A percentile compares a stretch with the other conserved stretches of the same genome.
phyloP scores from a whole-genome alignment of 148 eudicot species.

The Amaranthus palmeri region DNA sequence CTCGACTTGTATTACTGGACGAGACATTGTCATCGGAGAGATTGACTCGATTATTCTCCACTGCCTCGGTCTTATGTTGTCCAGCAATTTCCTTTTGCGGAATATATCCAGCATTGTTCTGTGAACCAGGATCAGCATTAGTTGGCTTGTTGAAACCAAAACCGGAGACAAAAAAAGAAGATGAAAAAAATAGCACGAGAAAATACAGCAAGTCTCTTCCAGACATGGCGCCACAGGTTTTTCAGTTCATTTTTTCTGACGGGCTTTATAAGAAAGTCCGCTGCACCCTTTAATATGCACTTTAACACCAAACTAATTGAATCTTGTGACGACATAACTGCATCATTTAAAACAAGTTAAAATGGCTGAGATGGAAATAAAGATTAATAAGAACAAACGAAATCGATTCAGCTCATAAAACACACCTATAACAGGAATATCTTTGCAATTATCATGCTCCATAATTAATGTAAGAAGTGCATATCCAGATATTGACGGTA shows the following conservation, averaged over 20 bases:
- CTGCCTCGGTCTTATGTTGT: constrained; percentile 24
- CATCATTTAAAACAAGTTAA: constrained; percentile 2
- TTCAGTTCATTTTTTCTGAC: constrained; percentile 62
- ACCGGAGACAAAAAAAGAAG: background rate
- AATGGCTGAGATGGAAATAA: background rate
- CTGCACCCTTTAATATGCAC: constrained; percentile 59
- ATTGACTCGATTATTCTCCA: constrained; percentile 19
- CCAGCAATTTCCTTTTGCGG: constrained; percentile 20
- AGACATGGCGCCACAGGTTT: constrained; percentile 69
- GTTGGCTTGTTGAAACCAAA: background rate
- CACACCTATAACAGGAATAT: constrained; percentile 57
- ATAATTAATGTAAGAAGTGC: constrained; percentile 50
- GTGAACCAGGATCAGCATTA: constrained; percentile 9
- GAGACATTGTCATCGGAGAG: constrained; percentile 28
- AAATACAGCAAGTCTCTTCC: constrained; percentile 42
- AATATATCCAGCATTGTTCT: constrained; percentile 24
- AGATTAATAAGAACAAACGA: background rate
- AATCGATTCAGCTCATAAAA: background rate
- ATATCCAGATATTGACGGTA: constrained; percentile 59
- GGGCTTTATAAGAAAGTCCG: constrained; percentile 62
- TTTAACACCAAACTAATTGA: constrained; percentile 51
- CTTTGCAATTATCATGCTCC: constrained; percentile 48
- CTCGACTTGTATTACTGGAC: constrained; percentile 24
- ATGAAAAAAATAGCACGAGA: background rate
- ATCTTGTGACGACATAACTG: constrained; percentile 67